Evolutionary conservation across 2,329 filamentous ascomycete species (phyloP).

Genomic region (Penicillium thymicola): DNA sequence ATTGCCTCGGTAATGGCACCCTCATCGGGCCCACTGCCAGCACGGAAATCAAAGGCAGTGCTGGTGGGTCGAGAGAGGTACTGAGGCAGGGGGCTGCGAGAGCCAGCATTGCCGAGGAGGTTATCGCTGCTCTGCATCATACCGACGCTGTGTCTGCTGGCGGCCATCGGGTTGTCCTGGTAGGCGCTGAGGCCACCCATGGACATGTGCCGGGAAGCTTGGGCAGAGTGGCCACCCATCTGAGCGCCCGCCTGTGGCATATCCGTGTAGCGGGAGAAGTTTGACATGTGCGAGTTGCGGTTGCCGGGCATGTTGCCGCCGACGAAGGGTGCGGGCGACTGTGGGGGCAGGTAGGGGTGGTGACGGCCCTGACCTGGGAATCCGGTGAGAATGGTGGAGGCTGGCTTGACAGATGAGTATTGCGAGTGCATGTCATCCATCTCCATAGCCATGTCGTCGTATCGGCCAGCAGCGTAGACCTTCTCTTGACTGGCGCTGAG

Average conservation of each 20-base stretch:
- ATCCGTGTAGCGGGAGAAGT: slow-evolving; percentile 61
- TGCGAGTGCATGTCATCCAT: slow-evolving; percentile 98
- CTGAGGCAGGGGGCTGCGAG: slow-evolving; percentile 51
- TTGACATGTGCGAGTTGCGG: slow-evolving; percentile 69
- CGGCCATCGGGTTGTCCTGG: slow-evolving; percentile 34
- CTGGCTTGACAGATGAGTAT: slow-evolving; percentile 85
- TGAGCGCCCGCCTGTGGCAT: slow-evolving; percentile 45
- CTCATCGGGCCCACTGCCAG: slow-evolving; percentile 67
- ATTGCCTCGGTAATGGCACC: slow-evolving; percentile 79
- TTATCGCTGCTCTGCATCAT: slow-evolving; percentile 47
- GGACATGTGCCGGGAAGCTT: slow-evolving; percentile 54
- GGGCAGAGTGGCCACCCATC: slow-evolving; percentile 24
- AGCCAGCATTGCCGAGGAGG: slow-evolving; percentile 37
- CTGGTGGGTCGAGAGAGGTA: slow-evolving; percentile 51
- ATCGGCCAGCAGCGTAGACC: slow-evolving; percentile 53
- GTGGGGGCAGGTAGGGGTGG: slow-evolving; percentile 73
- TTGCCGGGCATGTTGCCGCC: slow-evolving; percentile 51
- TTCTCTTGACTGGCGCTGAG: slow-evolving; percentile 61
- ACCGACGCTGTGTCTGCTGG: slow-evolving; percentile 43
- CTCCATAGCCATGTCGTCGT: slow-evolving; percentile 75
- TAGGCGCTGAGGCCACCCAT: slow-evolving; percentile 54
- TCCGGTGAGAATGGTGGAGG: slow-evolving; percentile 81
- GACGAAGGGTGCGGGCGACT: slow-evolving; percentile 68
- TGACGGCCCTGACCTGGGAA: slow-evolving; percentile 64
- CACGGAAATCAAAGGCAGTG: slow-evolving; percentile 58